Base-by-base conservation (phyloP, 192 early-diverging fungal species). In the Pilaira anomala region DNA sequence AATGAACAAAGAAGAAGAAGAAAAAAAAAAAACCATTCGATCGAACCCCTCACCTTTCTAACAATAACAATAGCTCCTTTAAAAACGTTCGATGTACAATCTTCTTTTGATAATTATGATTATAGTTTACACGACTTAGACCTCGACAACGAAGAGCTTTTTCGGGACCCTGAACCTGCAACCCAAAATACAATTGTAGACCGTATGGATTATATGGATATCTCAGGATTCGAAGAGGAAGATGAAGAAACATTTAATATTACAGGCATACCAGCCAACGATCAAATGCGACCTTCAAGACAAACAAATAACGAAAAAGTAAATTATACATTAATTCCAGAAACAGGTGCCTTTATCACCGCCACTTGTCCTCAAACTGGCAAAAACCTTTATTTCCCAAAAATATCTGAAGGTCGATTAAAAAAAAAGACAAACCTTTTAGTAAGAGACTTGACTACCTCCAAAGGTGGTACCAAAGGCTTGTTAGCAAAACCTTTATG, bases 321-420 rank as follows among this genome's bases (percentile, higher is more conserved):
- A 7, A 72, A 78, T 25, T 82, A 77, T 46, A 71, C 62, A 2
- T 55, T 70, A n/a, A 72, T 73, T 1, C 80, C 80, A 16, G 51
- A 29, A 8, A 76, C 77, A 7, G 77, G 80, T 53, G 48, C 60
- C 2, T 82, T 75, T 48, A 57, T 82, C 25, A 71, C 60, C 0
- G 77, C 75, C 9, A 75, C 25, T 5, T 75, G 66, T 19, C 58
- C 61, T 9, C 46, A 46, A 0, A 67, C 68, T 11, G 80, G 80
- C 12, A 51, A 67, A 30, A 60, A 50, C 30, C 61, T 82, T 33
- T 82, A 82, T 41, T 72, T 82, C n/a, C 56, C 72, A 19, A 79
- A 74, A 42, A 72, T 51, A 50, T n/a, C 68, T 13, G 60, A 63
- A 7, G 30, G 60, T 0, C 44, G 61, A 13, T 41, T 58, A 22